Conservation (phyloP, 139 green algal genomes). For the Chlorella sp. region DNA sequence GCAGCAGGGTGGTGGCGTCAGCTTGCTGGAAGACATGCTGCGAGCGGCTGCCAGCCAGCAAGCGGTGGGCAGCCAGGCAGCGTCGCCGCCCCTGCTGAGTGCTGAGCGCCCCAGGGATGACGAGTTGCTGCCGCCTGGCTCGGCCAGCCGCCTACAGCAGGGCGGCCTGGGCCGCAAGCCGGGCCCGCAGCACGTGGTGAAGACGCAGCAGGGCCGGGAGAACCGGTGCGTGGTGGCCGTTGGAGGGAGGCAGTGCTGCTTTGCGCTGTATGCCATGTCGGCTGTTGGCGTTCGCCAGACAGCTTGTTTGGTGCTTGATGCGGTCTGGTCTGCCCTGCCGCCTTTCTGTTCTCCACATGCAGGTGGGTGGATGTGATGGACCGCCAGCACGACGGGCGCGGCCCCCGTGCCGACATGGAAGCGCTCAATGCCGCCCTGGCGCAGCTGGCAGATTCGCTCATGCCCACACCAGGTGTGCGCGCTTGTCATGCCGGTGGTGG, state of each 20-base stretch:
- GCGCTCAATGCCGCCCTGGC: conserved; percentile 55
- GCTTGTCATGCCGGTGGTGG: neutral
- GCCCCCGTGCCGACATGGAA: conserved; percentile 46
- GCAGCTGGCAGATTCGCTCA: conserved; percentile 56
- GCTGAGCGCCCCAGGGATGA: no score
- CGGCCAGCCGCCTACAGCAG: no score
- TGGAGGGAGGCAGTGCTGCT: neutral
- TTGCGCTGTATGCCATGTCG: neutral
- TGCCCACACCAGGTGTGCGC: conserved; percentile 31
- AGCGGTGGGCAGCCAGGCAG: neutral
- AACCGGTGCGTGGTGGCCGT: conserved; percentile 12
- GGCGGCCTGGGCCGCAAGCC: neutral
- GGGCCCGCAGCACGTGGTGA: neutral
- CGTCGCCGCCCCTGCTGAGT: neutral
- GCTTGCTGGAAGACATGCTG: conserved; percentile 5
- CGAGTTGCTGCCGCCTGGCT: no score
- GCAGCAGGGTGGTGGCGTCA: neutral
- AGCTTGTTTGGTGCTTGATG: no score
- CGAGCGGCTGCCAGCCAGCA: neutral
- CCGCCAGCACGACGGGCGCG: conserved; percentile 29
- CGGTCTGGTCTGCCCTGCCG: no score
- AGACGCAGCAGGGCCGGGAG: neutral
- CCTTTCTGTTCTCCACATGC: neutral
- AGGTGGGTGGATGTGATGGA: conserved; percentile 49
- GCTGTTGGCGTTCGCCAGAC: no score